phyloP scores from a whole-genome alignment of 257 asterid genomes.

The Plantago major region DNA sequence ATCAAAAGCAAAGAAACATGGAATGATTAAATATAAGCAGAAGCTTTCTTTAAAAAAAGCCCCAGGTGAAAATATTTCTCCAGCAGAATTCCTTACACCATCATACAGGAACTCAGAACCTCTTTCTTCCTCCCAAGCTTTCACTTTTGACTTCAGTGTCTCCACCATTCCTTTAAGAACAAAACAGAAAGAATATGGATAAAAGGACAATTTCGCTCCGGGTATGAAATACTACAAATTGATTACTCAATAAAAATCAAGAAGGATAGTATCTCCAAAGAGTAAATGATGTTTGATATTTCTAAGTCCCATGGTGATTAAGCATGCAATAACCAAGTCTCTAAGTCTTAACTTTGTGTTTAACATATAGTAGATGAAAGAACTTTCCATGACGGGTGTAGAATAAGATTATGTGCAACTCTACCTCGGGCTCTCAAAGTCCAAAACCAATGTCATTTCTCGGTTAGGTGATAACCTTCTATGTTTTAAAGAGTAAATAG shows the following conservation, averaged over 20 bases:
- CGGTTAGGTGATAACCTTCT: neutral
- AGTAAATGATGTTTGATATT: too few relatives aligned
- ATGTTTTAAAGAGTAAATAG: slow-evolving; percentile 5
- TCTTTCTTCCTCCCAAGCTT: slow-evolving; percentile 75
- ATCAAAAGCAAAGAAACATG: neutral
- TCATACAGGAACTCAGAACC: slow-evolving; percentile 64
- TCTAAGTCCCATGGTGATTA: too few relatives aligned
- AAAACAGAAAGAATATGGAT: neutral
- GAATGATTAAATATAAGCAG: neutral
- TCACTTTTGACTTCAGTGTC: slow-evolving; percentile 49
- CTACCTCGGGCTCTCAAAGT: neutral
- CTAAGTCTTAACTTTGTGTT: neutral
- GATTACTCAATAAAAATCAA: neutral
- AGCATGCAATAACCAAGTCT: slow-evolving; percentile 6
- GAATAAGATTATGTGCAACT: neutral
- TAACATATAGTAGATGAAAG: neutral
- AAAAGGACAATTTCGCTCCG: neutral
- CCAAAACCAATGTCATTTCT: neutral
- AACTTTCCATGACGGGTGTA: slow-evolving; percentile 1
- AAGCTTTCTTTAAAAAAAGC: too few relatives aligned
- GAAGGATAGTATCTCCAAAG: neutral
- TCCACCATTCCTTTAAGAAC: slow-evolving; percentile 62
- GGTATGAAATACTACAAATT: neutral
- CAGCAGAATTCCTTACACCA: slow-evolving; percentile 54
- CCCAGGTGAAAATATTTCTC: neutral